Conservation (phyloP, 306 rosid species). For the Cucumis hystrix region DNA sequence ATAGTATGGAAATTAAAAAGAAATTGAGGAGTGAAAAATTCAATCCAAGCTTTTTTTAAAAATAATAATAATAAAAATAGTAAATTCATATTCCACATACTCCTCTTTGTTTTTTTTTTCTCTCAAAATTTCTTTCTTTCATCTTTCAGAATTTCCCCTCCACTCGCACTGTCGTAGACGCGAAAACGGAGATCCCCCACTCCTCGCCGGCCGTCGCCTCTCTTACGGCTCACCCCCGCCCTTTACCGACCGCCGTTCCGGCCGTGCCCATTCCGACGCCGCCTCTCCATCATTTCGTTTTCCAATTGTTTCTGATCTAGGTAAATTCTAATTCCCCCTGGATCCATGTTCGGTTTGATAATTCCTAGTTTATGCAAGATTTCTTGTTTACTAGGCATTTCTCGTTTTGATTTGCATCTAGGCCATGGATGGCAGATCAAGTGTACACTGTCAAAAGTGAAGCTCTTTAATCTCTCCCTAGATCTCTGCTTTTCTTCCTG, state of each 20-base stretch:
- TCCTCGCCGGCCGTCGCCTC: conserved; percentile 1
- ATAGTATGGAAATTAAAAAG: neutral
- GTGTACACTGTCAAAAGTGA: neutral
- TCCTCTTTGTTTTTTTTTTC: neutral
- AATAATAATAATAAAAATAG: neutral
- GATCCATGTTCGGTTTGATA: neutral
- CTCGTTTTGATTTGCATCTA: neutral
- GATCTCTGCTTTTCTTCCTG: neutral
- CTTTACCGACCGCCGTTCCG: neutral
- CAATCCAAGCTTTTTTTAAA: neutral
- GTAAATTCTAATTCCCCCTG: neutral
- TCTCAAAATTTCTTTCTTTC: neutral
- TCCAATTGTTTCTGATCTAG: conserved; percentile 1
- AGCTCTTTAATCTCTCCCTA: conserved; percentile 1
- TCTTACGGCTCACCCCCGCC: neutral
- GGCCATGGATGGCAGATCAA: neutral
- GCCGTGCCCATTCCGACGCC: neutral
- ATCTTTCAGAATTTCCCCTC: neutral
- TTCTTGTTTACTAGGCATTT: neutral
- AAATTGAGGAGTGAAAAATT: neutral
- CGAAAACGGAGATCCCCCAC: neutral
- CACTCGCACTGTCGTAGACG: neutral
- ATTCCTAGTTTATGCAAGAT: neutral
- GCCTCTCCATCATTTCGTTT: neutral
- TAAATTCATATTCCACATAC: neutral